phyloP scores from a whole-genome alignment of 2,329 filamentous ascomycete species.

The Knufia fluminis region DNA sequence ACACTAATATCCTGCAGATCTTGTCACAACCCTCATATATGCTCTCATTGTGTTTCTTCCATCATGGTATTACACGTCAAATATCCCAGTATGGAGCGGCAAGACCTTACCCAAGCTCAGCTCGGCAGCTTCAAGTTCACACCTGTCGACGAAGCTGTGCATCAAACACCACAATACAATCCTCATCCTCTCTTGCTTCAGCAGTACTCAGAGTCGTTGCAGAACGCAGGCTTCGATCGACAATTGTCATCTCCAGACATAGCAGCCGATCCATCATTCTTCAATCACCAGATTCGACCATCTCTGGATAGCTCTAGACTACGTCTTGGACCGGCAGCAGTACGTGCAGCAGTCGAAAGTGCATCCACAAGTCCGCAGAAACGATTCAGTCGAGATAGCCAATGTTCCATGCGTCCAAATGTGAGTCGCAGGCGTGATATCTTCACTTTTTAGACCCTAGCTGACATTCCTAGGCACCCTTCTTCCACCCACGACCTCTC shows the following conservation, averaged over 20 bases:
- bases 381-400: not conserved
- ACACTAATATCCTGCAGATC: no score
- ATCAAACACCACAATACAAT: not conserved
- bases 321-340: constrained; percentile 17
- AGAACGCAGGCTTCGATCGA: not conserved
- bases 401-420: constrained; percentile 4
- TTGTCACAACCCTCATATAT: no score
- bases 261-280: constrained; percentile 13
- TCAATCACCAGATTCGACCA: constrained; percentile 19
- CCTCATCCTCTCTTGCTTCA: constrained; percentile 5
- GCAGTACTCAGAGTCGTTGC: not conserved
- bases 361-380: constrained; percentile 1
- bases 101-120: constrained; percentile 22
- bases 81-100: constrained; percentile 22
- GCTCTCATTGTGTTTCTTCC: constrained; percentile 3
- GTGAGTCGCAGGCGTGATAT: constrained; percentile 8
- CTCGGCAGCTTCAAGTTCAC: constrained; percentile 24
- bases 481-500: not conserved
- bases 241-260: not conserved
- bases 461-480: constrained; percentile 9
- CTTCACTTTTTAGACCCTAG: not conserved
- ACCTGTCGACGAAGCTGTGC: constrained; percentile 15
- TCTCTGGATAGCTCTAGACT: constrained; percentile 18
- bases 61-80: constrained; percentile 14
- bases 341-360: constrained; percentile 17